Evolutionary conservation across 495 filamentous ascomycete species (phyloP), one percentile per base, ranked within the genome.

Genomic region (Aspergillus funiculosus): DNA sequence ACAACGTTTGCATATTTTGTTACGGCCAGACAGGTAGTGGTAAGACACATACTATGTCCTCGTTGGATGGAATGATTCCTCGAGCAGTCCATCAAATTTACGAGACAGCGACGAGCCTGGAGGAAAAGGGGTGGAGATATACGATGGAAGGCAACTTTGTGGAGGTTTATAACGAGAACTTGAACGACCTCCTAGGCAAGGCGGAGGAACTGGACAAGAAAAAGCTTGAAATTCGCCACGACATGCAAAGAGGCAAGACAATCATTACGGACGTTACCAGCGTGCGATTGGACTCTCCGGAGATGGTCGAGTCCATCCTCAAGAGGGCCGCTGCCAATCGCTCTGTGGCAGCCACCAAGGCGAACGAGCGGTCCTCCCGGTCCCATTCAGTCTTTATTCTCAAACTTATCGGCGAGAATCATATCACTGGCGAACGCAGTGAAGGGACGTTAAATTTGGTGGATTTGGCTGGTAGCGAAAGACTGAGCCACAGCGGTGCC

Each of bases 1-100:
- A 96, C 66, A 99, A 99, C 59, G 92, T 99, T 25, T 96, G 91
- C 65, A 97, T 99, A 51, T 95, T 99, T 70, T 96, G 89, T 61
- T 99, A 99, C 61, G 92, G 92, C 26, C 92, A 99, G 61, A 98
- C 92, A 3, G 92, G 92, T 3, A 91, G 89, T 25, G 92, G 92
- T 32, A 98, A 98, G 72, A 98, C 92, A 1, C 84, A 82, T 56
- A 97, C 94, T 15, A 99, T 99, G 92, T 91, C 87, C 27, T 86
- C 90, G 0, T 55, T 67, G 3, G 89, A 97, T 57, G 92, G 92
- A 48, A 96, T 99, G 83, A 99, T 99, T 45, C 94, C 92, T 3
- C 80, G 85, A 2, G 89, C 92, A 1, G 88, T 94, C 1, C 80
- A 87, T 48, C 87, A 95, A 66, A 95, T 99, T 48, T 95, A 95